These are phyloP conservation scores for Backusella morwellensis DNA, from an alignment of 192 early-diverging fungal genomes.

Conservation along the genomic window DNA sequence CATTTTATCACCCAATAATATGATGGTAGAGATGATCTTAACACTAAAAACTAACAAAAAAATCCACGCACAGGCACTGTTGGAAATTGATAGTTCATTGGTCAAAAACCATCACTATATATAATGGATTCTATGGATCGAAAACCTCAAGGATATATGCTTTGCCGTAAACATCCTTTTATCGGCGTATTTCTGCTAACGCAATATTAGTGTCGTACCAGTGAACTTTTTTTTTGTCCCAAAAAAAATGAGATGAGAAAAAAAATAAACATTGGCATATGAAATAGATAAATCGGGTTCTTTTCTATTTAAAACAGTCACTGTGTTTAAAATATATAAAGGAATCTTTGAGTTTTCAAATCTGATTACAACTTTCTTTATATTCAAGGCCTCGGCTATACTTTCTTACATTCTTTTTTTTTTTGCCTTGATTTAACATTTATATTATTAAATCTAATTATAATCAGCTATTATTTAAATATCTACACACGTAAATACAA, in stretches of 20 bases:
- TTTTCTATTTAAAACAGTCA: neutral
- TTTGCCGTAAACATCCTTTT: neutral
- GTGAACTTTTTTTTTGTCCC: neutral
- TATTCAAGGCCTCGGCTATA: neutral
- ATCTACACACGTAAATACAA: neutral
- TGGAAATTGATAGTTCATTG: neutral
- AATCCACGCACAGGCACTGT: neutral
- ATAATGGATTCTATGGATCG: neutral
- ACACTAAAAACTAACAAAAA: neutral
- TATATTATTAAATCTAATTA: too few species aligned
- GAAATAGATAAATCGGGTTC: neutral
- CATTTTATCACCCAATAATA: neutral
- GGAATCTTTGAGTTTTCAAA: neutral
- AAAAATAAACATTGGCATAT: neutral
- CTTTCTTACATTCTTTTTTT: neutral
- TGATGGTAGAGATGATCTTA: neutral
- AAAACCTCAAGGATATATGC: neutral
- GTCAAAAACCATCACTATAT: neutral
- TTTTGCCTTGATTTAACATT: too few species aligned
- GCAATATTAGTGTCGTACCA: neutral
- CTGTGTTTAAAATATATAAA: neutral
- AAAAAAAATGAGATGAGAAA: conserved; percentile 1
- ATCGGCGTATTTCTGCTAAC: neutral
- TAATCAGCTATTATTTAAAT: neutral
- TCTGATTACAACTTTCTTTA: neutral